Evolutionary conservation across 208 protist species (phyloP).

Genomic region (Leishmania major): DNA sequence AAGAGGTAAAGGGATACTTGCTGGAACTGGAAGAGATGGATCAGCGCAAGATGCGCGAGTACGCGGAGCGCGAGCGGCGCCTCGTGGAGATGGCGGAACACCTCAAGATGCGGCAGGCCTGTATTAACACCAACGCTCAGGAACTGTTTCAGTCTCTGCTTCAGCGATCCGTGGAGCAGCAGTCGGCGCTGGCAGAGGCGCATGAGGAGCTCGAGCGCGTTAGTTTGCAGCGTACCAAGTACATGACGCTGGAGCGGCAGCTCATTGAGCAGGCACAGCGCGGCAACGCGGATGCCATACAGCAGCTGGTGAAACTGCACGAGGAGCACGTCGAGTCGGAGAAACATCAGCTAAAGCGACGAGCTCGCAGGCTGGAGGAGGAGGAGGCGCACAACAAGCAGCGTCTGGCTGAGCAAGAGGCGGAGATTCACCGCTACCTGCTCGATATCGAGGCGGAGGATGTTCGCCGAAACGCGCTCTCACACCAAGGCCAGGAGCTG

Average conservation of each 20-base stretch:
- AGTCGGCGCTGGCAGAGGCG: slow-evolving; percentile 32
- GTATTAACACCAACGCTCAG: slow-evolving; percentile 23
- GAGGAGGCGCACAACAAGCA: slow-evolving; percentile 44
- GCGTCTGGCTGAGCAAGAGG: slow-evolving; percentile 54
- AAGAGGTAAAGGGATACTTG: slow-evolving; percentile 50
- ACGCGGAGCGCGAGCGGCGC: slow-evolving; percentile 37
- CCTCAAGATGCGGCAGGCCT: slow-evolving; percentile 27
- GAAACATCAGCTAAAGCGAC: slow-evolving; percentile 38
- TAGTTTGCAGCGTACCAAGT: slow-evolving; percentile 29
- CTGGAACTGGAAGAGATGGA: slow-evolving; percentile 60
- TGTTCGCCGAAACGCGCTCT: slow-evolving; percentile 34
- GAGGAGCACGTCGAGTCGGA: slow-evolving; percentile 29
- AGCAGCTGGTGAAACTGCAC: slow-evolving; percentile 25
- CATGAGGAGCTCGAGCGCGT: slow-evolving; percentile 46
- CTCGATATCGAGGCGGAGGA: slow-evolving; percentile 66
- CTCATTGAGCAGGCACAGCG: slow-evolving; percentile 11
- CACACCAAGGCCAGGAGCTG: slow-evolving; percentile 43
- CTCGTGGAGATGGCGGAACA: slow-evolving; percentile 42
- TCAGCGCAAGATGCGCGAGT: slow-evolving; percentile 42
- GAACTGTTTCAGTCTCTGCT: slow-evolving; percentile 36
- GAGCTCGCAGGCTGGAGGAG: slow-evolving; percentile 34
- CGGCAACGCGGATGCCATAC: slow-evolving; percentile 19
- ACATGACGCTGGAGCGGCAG: slow-evolving; percentile 26
- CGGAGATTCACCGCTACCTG: slow-evolving; percentile 55
- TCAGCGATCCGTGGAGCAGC: slow-evolving; percentile 36